Evolutionary conservation across 2,329 filamentous ascomycete species (phyloP).

Genomic region (Cercospora sojina): DNA sequence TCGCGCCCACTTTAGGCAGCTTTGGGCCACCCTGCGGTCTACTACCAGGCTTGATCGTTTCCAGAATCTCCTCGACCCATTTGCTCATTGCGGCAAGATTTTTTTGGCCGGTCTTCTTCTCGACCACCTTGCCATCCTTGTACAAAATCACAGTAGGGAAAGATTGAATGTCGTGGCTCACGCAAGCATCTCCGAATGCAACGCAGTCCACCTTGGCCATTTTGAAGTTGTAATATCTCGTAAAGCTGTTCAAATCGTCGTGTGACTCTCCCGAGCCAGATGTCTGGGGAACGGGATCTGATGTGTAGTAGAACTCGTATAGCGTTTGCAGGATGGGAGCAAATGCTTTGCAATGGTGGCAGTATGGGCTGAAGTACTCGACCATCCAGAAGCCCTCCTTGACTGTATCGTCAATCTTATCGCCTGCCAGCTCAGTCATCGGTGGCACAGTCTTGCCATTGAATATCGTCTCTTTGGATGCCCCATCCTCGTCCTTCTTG

Average conservation of each 20-base stretch:
- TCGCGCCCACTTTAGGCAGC: slow-evolving; percentile 70
- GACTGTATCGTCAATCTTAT: slow-evolving; percentile 58
- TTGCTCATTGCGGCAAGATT: slow-evolving; percentile 64
- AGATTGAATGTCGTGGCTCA: slow-evolving; percentile 61
- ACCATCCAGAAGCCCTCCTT: slow-evolving; percentile 67
- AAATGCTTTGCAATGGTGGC: slow-evolving; percentile 72
- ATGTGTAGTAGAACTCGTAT: slow-evolving; percentile 95
- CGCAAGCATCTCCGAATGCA: slow-evolving; percentile 76
- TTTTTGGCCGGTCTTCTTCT: slow-evolving; percentile 65
- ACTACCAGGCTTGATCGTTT: slow-evolving; percentile 76
- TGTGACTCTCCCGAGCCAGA: slow-evolving; percentile 45
- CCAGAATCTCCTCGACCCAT: slow-evolving; percentile 73
- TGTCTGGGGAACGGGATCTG: slow-evolving; percentile 62
- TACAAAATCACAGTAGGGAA: slow-evolving; percentile 80
- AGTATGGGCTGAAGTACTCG: slow-evolving; percentile 54
- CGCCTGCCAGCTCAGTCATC: slow-evolving; percentile 59
- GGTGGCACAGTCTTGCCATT: slow-evolving; percentile 67
- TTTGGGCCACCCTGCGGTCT: slow-evolving; percentile 65
- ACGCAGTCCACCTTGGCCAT: slow-evolving; percentile 86
- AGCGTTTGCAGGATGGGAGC: slow-evolving; percentile 86
- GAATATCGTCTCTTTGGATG: slow-evolving; percentile 54
- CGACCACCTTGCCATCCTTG: slow-evolving; percentile 70
- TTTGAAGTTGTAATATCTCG: slow-evolving; percentile 81
- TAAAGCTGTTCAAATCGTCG: slow-evolving; percentile 65
- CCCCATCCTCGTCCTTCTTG: slow-evolving; percentile 22